Base-by-base conservation (phyloP, 2,329 filamentous ascomycete genomes). In the Talaromyces marneffei region DNA sequence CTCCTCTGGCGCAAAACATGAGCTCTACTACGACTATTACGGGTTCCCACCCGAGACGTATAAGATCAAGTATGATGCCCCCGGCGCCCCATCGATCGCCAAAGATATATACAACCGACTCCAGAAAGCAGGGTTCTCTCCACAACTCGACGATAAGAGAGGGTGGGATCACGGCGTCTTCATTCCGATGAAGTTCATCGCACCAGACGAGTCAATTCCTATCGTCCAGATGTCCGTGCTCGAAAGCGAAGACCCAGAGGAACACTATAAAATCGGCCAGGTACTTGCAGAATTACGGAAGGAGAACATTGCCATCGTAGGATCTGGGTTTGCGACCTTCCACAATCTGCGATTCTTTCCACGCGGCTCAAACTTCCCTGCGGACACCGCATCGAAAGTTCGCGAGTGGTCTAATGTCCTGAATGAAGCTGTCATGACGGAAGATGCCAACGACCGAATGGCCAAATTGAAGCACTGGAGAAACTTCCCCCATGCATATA, bases 101-200 rank as follows among this genome's bases (percentile, higher is more conserved):
- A 48, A 57, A 20, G 55, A 58, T 48, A 57, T 63, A 12, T 57
- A 56, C 18, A 58, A 20, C 12, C 46, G 35, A 9, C 58, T 63
- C 10, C 52, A 61, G 33, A 57, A 57, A 37, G 58, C 59, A 14
- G 62, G 62, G 1, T 40, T 63, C 39, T 60, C 58, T 1, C 58
- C 62, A 10, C 18, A 53, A 9, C 29, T 63, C 18, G 62, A 63
- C 23, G 54, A 48, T n/a, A 35, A 29, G 14, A 27, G 62, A 52
- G 62, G 62, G 2, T 63, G 62, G 62, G 62, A 63, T 53, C 62
- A 63, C 25, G 62, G 62, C 10, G 62, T 63, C 14, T 63, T 63
- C 40, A 44, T 63, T 25, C 62, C 62, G 16, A 42, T 63, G 44
- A 61, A 57, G 8, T 18, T 61, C 29, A 61, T 63, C 16, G 33